These are phyloP conservation scores for Cicer arietinum DNA, from an alignment of 306 rosid genomes.

Conservation along the genomic window DNA sequence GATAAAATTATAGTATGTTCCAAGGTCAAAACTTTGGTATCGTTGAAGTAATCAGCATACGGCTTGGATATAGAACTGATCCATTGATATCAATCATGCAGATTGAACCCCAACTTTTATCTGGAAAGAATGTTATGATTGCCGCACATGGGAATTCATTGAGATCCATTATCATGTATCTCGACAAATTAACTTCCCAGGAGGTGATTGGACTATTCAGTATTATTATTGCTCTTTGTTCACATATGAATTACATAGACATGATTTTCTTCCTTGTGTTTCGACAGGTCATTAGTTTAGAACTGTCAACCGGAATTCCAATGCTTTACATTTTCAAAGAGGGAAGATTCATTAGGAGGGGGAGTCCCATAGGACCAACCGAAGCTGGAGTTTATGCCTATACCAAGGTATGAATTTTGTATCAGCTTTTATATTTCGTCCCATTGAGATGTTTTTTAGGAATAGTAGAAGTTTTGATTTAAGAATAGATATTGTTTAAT, in stretches of 20 bases:
- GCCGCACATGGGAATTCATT: slow-evolving; percentile 98
- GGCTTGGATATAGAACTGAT: slow-evolving; percentile 45
- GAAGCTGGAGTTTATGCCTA: slow-evolving; percentile 98
- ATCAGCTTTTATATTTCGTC: background rate
- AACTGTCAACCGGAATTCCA: slow-evolving; percentile 96
- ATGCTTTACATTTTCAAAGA: slow-evolving; percentile 97
- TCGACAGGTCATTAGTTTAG: slow-evolving; percentile 89
- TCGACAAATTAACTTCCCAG: slow-evolving; percentile 93
- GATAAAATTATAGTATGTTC: slow-evolving; percentile 6
- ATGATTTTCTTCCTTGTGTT: slow-evolving; percentile 10
- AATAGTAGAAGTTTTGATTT: slow-evolving; percentile 22
- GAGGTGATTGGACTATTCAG: slow-evolving; percentile 64
- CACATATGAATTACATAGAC: background rate
- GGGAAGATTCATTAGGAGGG: slow-evolving; percentile 91
- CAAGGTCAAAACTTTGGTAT: slow-evolving; percentile 21
- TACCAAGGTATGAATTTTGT: slow-evolving; percentile 66
- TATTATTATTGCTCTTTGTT: slow-evolving; percentile 17
- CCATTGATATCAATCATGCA: slow-evolving; percentile 49
- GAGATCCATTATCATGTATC: slow-evolving; percentile 98
- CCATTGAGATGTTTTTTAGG: slow-evolving; percentile 2
- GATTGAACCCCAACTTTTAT: slow-evolving; percentile 89
- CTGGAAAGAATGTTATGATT: slow-evolving; percentile 96
- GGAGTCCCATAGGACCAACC: slow-evolving; percentile 88
- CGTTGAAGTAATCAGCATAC: slow-evolving; percentile 30
- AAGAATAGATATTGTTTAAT: slow-evolving; percentile 27